Base-by-base conservation (phyloP, 2,329 filamentous ascomycete genomes). In the Pseudogymnoascus verrucosus region DNA sequence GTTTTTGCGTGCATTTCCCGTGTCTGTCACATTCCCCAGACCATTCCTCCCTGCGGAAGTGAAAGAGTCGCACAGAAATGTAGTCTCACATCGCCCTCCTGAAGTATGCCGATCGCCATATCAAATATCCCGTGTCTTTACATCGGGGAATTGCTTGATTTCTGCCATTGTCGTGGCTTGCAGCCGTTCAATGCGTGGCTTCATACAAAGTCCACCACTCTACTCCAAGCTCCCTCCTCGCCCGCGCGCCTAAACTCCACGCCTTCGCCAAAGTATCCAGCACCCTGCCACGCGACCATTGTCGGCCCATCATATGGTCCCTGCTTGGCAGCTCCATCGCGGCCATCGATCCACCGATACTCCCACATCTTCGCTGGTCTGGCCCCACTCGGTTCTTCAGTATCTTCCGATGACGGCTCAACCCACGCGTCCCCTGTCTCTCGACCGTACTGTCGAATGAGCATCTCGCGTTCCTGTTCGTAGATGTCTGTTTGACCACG, bases 401-500 rank as follows among this genome's bases (percentile, higher is more conserved):
- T 69, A 54, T 73, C 71, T 42, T 70, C 72, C 42, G 71, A 66
- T n/a, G 77, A 61, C 6, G 79, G 78, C 44, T 86, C 84, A 62
- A 82, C 78, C 95, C 95, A 99, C 7, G 89, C 85, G 70, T 96
- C 91, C 36, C 93, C 93, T 0, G 91, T 91, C 75, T 97, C 93
- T 61, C 87, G 86, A 67, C 84, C 84, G 74, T 92, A 98, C 73
- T 93, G 89, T 36, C 95, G 83, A 62, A 93, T 85, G 28, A 99
- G 82, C 65, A 89, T 76, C 76, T 98, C 95, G 64, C 93, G 84
- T 73, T 96, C 91, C 51, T 88, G 83, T 64, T 98, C 92, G 76
- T 98, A 99, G 60, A 98, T 88, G n/a, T 98, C 91, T 1, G 87
- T 84, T 67, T 93, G 86, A 19, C 93, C 93, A 63, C 93, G 82